phyloP scores from a whole-genome alignment of 495 filamentous ascomycete genomes.

The Peziza echinospora region DNA sequence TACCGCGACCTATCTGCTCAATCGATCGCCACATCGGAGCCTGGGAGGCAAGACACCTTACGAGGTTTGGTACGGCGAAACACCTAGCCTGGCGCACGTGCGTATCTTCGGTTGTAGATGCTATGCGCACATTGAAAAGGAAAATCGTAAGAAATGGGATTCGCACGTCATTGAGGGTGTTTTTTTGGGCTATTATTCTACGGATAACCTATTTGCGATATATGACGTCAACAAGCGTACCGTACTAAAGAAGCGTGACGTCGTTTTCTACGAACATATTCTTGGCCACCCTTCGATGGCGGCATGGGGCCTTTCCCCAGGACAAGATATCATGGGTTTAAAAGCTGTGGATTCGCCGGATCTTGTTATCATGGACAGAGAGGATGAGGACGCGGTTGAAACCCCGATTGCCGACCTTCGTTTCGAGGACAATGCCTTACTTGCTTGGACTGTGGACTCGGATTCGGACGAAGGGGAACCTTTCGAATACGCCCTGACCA shows the following conservation, averaged over 20 bases:
- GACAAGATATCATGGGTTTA: neutral
- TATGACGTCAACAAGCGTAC: neutral
- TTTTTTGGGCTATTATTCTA: neutral
- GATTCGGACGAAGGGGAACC: too few species aligned
- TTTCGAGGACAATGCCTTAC: too few species aligned
- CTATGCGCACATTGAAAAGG: neutral
- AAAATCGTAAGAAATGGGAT: neutral
- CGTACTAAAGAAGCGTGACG: neutral
- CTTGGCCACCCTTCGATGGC: neutral
- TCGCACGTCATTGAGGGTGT: neutral
- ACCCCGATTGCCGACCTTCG: too few species aligned
- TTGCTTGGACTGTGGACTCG: too few species aligned
- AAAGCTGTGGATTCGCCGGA: too few species aligned
- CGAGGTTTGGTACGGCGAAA: conserved; percentile 5
- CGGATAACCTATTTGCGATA: neutral
- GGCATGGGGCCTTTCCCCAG: neutral
- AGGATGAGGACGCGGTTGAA: too few species aligned
- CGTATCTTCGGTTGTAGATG: conserved; percentile 3
- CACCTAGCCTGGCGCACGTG: conserved; percentile 1
- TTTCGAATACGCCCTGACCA: too few species aligned
- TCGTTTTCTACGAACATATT: neutral
- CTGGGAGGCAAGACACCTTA: conserved; percentile 1
- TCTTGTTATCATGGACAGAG: too few species aligned
- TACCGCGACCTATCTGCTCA: conserved; percentile 1
- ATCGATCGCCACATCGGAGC: neutral